Evolutionary conservation across 1,284 basidiomycete genomes (phyloP).

Genomic region (Schizopora paradoxa): DNA sequence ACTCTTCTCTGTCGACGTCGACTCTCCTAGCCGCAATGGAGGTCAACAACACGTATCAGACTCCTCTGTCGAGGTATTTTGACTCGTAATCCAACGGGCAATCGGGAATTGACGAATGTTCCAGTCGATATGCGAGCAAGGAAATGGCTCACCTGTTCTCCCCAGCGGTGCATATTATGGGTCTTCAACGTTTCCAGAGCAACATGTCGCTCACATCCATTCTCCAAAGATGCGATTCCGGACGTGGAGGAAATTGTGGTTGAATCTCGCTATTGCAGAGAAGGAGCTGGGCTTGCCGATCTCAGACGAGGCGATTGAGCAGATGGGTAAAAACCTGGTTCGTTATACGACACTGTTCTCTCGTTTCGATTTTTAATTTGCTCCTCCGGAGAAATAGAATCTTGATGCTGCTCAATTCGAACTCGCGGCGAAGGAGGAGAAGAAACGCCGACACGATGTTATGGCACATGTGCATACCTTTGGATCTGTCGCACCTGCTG

Average conservation of each 20-base stretch:
- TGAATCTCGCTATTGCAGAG: conserved; percentile 94
- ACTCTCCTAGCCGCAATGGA: too few species aligned
- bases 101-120: conserved; percentile 14
- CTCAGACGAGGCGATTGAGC: conserved; percentile 84
- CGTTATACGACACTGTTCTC: conserved; percentile 24
- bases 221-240: conserved; percentile 79
- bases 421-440: conserved; percentile 91
- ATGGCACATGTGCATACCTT: conserved; percentile 99
- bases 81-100: neutral
- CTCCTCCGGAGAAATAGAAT: conserved; percentile 39
- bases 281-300: conserved; percentile 93
- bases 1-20: too few species aligned
- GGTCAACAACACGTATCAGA: conserved; percentile 64
- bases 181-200: conserved; percentile 7
- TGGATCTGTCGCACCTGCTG: conserved; percentile 88
- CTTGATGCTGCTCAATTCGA: conserved; percentile 90
- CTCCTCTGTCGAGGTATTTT: conserved; percentile 64
- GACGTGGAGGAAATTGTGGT: conserved; percentile 97
- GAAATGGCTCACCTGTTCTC: conserved; percentile 98
- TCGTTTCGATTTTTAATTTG: neutral
- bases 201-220: neutral
- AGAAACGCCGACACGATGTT: conserved; percentile 96
- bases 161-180: conserved; percentile 57
- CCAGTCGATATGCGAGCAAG: conserved; percentile 96
- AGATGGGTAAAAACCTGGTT: conserved; percentile 92